Conservation (phyloP, 1,284 basidiomycete genomes). For the Marasmius fiardii region DNA sequence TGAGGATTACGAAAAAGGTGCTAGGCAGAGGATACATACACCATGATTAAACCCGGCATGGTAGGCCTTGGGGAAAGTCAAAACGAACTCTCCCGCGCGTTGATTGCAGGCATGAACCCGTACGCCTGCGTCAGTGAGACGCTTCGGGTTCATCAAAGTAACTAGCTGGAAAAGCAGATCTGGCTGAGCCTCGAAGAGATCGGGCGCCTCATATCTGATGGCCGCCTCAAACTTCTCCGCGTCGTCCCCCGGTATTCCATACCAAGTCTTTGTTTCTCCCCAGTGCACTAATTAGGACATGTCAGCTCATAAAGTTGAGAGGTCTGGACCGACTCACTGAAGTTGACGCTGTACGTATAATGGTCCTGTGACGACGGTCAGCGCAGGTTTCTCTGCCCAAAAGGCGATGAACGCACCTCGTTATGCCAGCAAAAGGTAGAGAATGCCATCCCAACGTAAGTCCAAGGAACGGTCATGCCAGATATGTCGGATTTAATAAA, state of each 20-base stretch:
- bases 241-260: constrained; percentile 92
- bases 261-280: constrained; percentile 99
- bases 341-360: constrained; percentile 96
- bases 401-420: constrained; percentile 56
- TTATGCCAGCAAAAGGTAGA: constrained; percentile 99
- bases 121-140: constrained; percentile 87
- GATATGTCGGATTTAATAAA: constrained; percentile 99
- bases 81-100: constrained; percentile 95
- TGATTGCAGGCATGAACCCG: constrained; percentile 94
- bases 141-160: constrained; percentile 95
- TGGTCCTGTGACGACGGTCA: constrained; percentile 66
- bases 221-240: constrained; percentile 97
- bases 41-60: constrained; percentile 99
- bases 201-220: constrained; percentile 93
- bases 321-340: constrained; percentile 56
- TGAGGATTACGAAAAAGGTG: constrained; percentile 14
- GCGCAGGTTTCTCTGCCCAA: constrained; percentile 11
- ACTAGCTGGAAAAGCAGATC: constrained; percentile 97
- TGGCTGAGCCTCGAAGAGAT: constrained; percentile 98
- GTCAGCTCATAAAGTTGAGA: constrained; percentile 16
- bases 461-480: constrained; percentile 99
- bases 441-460: constrained; percentile 99
- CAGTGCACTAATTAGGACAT: constrained; percentile 76
- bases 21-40: constrained; percentile 44
- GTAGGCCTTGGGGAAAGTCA: constrained; percentile 98